Conservation (phyloP, 306 rosid species). For the Rosa chinensis region DNA sequence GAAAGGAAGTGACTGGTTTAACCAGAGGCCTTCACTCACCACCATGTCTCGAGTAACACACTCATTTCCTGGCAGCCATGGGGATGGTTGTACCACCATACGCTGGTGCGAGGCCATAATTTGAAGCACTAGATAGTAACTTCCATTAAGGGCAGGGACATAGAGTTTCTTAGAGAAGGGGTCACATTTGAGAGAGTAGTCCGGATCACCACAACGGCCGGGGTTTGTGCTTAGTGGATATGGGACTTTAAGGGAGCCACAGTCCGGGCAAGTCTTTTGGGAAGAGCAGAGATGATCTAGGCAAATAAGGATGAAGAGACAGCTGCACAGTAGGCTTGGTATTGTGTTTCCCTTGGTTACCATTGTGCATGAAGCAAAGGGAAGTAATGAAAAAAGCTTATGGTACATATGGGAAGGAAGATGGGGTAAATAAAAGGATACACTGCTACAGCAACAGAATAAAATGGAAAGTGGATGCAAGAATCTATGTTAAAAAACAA, state of each 20-base stretch:
- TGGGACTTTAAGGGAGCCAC: constrained; percentile 70
- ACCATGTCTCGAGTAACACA: constrained; percentile 82
- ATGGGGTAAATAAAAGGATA: constrained; percentile 33
- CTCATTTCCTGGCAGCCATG: constrained; percentile 58
- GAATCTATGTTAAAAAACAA: constrained; percentile 48
- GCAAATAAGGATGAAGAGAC: constrained; percentile 41
- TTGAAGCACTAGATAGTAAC: constrained; percentile 55
- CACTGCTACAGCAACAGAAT: constrained; percentile 37
- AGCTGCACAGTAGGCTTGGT: constrained; percentile 26
- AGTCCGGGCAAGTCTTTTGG: constrained; percentile 70
- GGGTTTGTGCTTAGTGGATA: constrained; percentile 81
- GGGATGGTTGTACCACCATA: constrained; percentile 69
- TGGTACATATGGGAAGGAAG: constrained; percentile 30
- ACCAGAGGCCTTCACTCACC: constrained; percentile 75
- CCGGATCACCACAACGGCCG: constrained; percentile 66
- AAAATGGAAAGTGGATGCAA: constrained; percentile 54
- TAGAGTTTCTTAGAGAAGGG: constrained; percentile 47
- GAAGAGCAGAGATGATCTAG: constrained; percentile 38
- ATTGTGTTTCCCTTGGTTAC: constrained; percentile 38
- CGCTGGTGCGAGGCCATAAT: constrained; percentile 50
- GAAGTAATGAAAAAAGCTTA: constrained; percentile 32
- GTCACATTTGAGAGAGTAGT: constrained; percentile 70
- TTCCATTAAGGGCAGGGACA: constrained; percentile 66
- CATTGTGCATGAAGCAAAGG: constrained; percentile 40
- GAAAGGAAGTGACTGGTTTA: constrained; percentile 91